Base-by-base conservation (phyloP, 805 yeast genomes). In the Candida endomychidarum region DNA sequence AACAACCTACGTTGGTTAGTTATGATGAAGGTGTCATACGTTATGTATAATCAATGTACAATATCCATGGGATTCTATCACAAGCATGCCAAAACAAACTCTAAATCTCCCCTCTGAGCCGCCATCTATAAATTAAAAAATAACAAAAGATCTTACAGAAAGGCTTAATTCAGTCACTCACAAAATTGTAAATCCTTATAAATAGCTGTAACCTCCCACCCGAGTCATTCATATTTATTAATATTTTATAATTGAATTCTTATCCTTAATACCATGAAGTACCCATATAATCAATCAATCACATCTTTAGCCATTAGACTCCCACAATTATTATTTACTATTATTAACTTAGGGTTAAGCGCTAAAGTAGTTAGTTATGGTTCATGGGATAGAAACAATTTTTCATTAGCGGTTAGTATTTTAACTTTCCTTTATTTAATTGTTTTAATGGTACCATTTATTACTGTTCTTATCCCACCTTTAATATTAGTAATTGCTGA, bases 321-420 rank as follows among this genome's bases (percentile, higher is more conserved):
- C 8, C 28, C 40, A 14, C 59, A 55, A 44, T 14, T 50, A 5
- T 9, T 51, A 4, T 48, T 51, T 20, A 12, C 48, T n/a, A 41
- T 53, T 18, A 19, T 51, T 29, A 21, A n/a, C 14, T 44, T 55
- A 16, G 56, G 52, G 9, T 30, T 51, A 14, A 28, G 48, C 10
- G 58, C 57, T 9, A 45, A 37, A 8, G 19, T 47, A 17, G 37
- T 43, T 9, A 14, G 39, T 19, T 34, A 22, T 11, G 20, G 16
- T 15, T 12, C 38, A 11, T 31, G 31, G 8, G 48, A 37, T 34
- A 43, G 47, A 29, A 41, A 37, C 18, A 45, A 45, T 18, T 46
- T 34, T 20, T 37, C 40, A 11, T 32, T 55, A 25, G 52, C 51
- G 14, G 25, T 35, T 9, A 26, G 47, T 4, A 37, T 43, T n/a